Evolutionary conservation across 768 basidiomycete species (phyloP).

Genomic region (Hebeloma cylindrosporum): DNA sequence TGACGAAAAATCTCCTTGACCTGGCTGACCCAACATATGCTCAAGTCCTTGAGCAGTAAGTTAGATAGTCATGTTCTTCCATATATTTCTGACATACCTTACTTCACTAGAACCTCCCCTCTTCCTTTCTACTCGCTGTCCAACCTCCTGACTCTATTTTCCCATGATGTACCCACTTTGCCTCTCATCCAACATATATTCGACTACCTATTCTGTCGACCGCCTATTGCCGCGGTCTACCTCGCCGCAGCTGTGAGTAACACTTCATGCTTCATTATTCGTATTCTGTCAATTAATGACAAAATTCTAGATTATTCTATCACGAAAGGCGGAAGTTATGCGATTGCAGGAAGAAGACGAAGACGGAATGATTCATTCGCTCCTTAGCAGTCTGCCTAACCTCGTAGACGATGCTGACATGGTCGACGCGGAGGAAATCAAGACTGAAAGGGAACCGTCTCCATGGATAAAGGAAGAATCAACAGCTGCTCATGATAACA

Average conservation of each 20-base stretch:
- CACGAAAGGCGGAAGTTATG: constrained; percentile 66
- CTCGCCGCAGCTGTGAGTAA: constrained; percentile 74
- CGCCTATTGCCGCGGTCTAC: constrained; percentile 81
- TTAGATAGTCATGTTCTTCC: constrained; percentile 7
- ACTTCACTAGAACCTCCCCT: constrained; percentile 59
- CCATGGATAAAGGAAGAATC: constrained; percentile 3
- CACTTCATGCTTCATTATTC: neutral
- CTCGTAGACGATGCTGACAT: constrained; percentile 42
- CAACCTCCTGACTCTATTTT: constrained; percentile 87
- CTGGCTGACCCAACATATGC: constrained; percentile 72
- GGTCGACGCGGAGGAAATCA: neutral
- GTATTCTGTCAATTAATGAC: neutral
- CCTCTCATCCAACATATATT: constrained; percentile 89
- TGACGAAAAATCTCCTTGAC: constrained; percentile 71
- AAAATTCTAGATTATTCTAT: constrained; percentile 60
- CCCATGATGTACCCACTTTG: constrained; percentile 90
- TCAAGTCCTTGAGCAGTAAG: constrained; percentile 64
- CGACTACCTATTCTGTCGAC: constrained; percentile 82
- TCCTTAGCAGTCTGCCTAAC: constrained; percentile 66
- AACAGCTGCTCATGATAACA: constrained; percentile 2
- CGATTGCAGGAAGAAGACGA: constrained; percentile 66
- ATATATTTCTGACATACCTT: neutral
- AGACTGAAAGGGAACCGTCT: neutral
- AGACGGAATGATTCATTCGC: constrained; percentile 79
- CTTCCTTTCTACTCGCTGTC: constrained; percentile 90